Base-by-base conservation (phyloP, 192 early-diverging fungal species). In the Allomyces javanicus region DNA sequence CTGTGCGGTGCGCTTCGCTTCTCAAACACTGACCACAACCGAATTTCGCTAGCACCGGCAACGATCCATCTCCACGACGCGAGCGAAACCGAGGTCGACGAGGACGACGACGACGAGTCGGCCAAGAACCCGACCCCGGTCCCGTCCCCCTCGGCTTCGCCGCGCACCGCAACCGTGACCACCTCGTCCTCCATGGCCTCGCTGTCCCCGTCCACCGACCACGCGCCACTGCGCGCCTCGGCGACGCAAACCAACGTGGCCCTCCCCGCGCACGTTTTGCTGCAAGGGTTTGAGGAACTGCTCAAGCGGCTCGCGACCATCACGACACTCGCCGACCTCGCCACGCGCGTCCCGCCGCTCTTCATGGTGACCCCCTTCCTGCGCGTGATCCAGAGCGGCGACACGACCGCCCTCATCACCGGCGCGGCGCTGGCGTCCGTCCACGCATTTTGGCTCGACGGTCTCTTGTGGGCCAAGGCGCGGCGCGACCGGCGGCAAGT, bases 401-500 rank as follows among this genome's bases (percentile, higher is more conserved):
- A 96, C 70, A 96, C 93, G 1, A 93, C 92, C 25, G 95, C 93
- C 19, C 87, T 90, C 27, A 96, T 98, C 62, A 93, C 94, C 7
- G 87, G 90, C 21, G 83, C 89, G 24, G 92, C 94, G n/a, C 78
- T 98, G 21, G 82, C 78, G 33, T 88, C 86, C 65, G 81, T 98
- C 43, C 90, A 96, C 75, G 89, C 90, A 69, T 93, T 98, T 65
- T 79, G 96, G 61, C 80, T 79, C 64, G 89, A 91, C 75, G 83
- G 84, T 24, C 82, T 96, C 22, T 74, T 96, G 5, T 24, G 65
- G n/a, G 50, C 22, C 65, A 21, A 21, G 14, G 43, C 27, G 40
- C 14, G 23, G n/a, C 2, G 55, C 19, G 65, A 25, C 10, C 10
- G 64, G 24, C 43, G 23, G 12, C 75, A 91, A n/a, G 73, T 80